phyloP scores from a whole-genome alignment of 139 green algal genomes.

The Pedinophyceae sp. region DNA sequence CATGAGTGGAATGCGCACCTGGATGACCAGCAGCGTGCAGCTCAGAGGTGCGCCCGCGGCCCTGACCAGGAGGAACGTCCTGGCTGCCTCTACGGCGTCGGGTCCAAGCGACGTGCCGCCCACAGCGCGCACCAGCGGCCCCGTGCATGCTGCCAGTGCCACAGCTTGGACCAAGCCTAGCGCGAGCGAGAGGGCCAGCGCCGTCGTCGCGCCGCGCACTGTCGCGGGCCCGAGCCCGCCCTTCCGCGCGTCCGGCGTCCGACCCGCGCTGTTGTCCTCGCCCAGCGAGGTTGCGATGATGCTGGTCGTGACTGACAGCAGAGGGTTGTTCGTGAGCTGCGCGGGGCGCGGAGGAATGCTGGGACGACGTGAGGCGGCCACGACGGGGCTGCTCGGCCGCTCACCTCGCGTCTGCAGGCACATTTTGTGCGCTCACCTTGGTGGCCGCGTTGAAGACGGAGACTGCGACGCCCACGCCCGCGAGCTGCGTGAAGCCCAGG shows the following conservation, averaged over 20 bases:
- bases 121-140: not conserved
- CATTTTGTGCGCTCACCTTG: too few relatives aligned
- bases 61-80: slow-evolving; percentile 29
- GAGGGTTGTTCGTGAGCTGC: slow-evolving; percentile 54
- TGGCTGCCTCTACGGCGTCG: not conserved
- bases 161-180: not conserved
- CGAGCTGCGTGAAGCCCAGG: slow-evolving; percentile 14
- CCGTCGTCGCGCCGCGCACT: not conserved
- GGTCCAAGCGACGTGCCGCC: not conserved
- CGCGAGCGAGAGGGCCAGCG: not conserved
- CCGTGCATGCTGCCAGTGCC: not conserved
- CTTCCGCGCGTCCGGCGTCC: not conserved
- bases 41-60: slow-evolving; percentile 38
- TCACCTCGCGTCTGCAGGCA: too few relatives aligned
- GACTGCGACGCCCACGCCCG: slow-evolving; percentile 34
- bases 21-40: slow-evolving; percentile 10
- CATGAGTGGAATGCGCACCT: slow-evolving; percentile 1
- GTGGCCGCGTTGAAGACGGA: slow-evolving; percentile 49
- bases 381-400: too few relatives aligned
- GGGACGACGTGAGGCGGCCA: too few relatives aligned
- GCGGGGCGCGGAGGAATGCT: too few relatives aligned
- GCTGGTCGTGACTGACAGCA: slow-evolving; percentile 53
- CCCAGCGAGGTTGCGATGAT: slow-evolving; percentile 4
- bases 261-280: not conserved
- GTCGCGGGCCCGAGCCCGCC: not conserved